Evolutionary conservation across 2,329 filamentous ascomycete genomes (phyloP), one percentile per base, ranked within the genome.

Genomic region (Cordyceps tenuipes): DNA sequence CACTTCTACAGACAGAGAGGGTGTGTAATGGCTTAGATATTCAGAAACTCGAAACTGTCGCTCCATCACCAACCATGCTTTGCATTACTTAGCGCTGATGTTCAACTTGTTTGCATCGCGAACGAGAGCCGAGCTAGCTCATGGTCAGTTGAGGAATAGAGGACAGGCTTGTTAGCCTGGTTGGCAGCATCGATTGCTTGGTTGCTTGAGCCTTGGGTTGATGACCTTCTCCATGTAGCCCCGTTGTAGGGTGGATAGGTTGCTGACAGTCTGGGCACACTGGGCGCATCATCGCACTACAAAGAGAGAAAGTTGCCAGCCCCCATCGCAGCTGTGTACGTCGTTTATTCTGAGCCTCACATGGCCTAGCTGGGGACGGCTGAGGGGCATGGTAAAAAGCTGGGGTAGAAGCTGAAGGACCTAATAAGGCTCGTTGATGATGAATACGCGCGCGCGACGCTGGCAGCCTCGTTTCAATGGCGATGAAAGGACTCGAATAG

Each of bases 341-440:
- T 57, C 55, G 55, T 50, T 57, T 57, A 57, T 34, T 57, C 55
- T 57, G 55, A 50, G 55, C 47, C 55, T 57, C 55, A 50, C 55
- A 34, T 57, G 55, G 55, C n/a, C 21, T 34, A 43, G 55, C 34
- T 50, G 47, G 34, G 9, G 43, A 23, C 15, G n/a, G 21, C 21
- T 43, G 29, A 29, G 7, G 29, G 29, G 36, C n/a, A 44, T 19
- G 29, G 12, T 10, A 29, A 39, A 50, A 48, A 57, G 46, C 55
- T 57, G 55, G 55, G 46, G 34, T 50, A 43, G 13, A n/a, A 26
- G 7, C 53, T 31, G 21, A 48, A n/a, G 29, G 19, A 48, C 36
- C 15, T 21, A 21, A 49, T 21, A 21, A 49, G 34, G 31, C 34
- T 57, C 34, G 23, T 43, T 23, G 46, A 57, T 49, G 10, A 6